These are phyloP conservation scores for Apiotrichum veenhuisii DNA, from an alignment of 1,284 basidiomycete genomes.

Conservation along the genomic window DNA sequence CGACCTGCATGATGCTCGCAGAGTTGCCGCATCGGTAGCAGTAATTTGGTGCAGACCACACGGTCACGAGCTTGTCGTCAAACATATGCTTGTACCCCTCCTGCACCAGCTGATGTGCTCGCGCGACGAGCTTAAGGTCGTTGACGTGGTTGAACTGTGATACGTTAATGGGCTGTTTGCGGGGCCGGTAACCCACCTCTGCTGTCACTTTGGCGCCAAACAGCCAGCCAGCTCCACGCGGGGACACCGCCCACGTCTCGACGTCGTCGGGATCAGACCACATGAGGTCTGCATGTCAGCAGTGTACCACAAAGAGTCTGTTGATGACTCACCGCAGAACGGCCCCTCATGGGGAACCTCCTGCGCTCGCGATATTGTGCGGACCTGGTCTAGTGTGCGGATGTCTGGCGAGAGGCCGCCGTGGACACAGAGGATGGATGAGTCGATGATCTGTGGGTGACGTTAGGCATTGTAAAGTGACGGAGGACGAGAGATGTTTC, in stretches of 20 bases:
- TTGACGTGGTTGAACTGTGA: conserved; percentile 90
- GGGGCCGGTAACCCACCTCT: conserved; percentile 57
- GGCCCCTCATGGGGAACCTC: conserved; percentile 98
- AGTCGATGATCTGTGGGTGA: conserved; percentile 75
- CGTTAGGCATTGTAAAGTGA: no score
- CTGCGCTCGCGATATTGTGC: conserved; percentile 83
- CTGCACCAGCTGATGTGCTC: conserved; percentile 92
- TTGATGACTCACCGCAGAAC: conserved; percentile 69
- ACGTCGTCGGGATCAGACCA: conserved; percentile 97
- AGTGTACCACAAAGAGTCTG: neutral
- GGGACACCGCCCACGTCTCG: conserved; percentile 91
- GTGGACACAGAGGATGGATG: conserved; percentile 84
- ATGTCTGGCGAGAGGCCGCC: conserved; percentile 91
- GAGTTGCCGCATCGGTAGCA: conserved; percentile 80
- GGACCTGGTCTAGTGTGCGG: conserved; percentile 84
- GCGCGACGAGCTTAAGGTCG: conserved; percentile 73
- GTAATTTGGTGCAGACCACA: conserved; percentile 97
- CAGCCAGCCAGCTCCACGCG: conserved; percentile 93
- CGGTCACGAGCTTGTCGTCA: conserved; percentile 86
- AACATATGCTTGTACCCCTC: conserved; percentile 99
- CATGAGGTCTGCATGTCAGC: conserved; percentile 69
- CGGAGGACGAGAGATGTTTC: no score
- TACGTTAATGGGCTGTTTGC: neutral
- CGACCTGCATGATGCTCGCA: conserved; percentile 68
- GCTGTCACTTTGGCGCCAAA: conserved; percentile 81